Evolutionary conservation across 768 basidiomycete genomes (phyloP).

Genomic region (Auriscalpium vulgare): DNA sequence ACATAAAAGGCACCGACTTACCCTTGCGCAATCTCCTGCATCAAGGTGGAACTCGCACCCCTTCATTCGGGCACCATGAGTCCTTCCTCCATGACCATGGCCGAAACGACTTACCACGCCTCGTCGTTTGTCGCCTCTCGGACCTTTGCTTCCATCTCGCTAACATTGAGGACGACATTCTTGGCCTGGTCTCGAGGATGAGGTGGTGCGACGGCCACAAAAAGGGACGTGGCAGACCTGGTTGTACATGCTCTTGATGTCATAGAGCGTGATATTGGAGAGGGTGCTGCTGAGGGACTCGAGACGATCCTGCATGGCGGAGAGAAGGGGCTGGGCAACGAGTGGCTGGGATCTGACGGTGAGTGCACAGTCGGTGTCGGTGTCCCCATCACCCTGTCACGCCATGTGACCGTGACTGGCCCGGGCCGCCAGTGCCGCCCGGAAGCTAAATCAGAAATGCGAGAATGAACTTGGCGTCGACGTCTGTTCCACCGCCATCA

Average conservation of each 20-base stretch:
- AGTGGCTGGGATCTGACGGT: no score
- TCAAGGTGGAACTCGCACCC: slow-evolving; percentile 96
- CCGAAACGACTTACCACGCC: slow-evolving; percentile 67
- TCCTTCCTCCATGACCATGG: not conserved
- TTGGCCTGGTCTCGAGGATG: slow-evolving; percentile 55
- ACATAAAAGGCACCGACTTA: slow-evolving; percentile 31
- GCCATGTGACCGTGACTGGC: no score
- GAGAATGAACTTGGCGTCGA: no score
- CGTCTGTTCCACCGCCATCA: no score
- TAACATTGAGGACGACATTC: slow-evolving; percentile 93
- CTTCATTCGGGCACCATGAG: slow-evolving; percentile 30
- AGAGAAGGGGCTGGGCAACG: not conserved
- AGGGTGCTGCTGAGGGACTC: slow-evolving; percentile 68
- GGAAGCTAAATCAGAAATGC: no score
- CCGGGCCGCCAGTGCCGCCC: no score
- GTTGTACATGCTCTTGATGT: slow-evolving; percentile 90
- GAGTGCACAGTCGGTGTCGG: no score
- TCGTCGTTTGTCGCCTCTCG: slow-evolving; percentile 97
- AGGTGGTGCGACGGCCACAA: not conserved
- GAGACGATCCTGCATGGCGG: slow-evolving; percentile 47
- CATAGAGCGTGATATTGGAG: slow-evolving; percentile 83
- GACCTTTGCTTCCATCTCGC: slow-evolving; percentile 96
- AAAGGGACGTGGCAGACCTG: slow-evolving; percentile 46
- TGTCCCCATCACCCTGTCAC: no score
- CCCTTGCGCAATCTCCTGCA: slow-evolving; percentile 99